These are phyloP conservation scores for Harringtonia lauricola DNA, from an alignment of 2,329 filamentous ascomycete genomes.

Conservation along the genomic window DNA sequence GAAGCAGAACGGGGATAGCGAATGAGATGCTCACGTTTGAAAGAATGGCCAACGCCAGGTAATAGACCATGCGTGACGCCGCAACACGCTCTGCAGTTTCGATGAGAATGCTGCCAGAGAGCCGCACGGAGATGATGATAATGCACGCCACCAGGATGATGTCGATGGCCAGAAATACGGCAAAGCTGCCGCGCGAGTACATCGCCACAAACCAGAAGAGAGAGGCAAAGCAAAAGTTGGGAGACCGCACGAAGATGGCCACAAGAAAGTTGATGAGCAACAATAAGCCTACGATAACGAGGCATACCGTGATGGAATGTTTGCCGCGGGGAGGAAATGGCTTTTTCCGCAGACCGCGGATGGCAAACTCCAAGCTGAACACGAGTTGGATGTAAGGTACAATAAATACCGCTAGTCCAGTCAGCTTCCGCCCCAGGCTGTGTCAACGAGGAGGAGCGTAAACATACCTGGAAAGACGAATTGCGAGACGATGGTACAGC, in stretches of 20 bases:
- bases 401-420: conserved; percentile 49
- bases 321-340: conserved; percentile 48
- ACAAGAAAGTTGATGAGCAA: conserved; percentile 47
- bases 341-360: conserved; percentile 40
- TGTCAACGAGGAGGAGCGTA: neutral
- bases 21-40: conserved; percentile 46
- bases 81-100: conserved; percentile 48
- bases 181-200: conserved; percentile 48
- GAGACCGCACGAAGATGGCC: conserved; percentile 41
- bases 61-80: conserved; percentile 61
- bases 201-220: conserved; percentile 56
- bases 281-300: conserved; percentile 37
- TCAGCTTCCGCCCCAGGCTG: neutral
- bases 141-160: conserved; percentile 37
- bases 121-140: conserved; percentile 43
- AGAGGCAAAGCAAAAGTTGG: conserved; percentile 53
- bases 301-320: conserved; percentile 49
- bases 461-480: conserved; percentile 47
- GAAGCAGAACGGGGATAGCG: too few species aligned
- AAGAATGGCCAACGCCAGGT: conserved; percentile 43
- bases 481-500: conserved; percentile 43
- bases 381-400: conserved; percentile 55
- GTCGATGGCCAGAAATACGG: conserved; percentile 39
- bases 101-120: conserved; percentile 42
- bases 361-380: conserved; percentile 50